Evolutionary conservation across 1,139 yeast genomes (phyloP).

Genomic region (Blastobotrys proliferans): DNA sequence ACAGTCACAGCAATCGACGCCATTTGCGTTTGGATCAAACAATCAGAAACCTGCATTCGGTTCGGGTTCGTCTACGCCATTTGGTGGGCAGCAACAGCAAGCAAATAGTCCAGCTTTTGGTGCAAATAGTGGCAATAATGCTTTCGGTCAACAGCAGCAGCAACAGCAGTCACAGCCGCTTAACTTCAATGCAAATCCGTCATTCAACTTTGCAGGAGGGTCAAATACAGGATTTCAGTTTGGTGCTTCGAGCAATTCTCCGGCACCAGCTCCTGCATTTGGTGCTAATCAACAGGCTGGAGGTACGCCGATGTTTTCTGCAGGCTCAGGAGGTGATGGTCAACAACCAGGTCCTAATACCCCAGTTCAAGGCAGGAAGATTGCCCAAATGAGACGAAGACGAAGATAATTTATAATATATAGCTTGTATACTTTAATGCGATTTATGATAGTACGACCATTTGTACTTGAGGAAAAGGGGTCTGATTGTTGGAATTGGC

Average conservation of each 20-base stretch:
- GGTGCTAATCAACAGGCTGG: slow-evolving; percentile 2
- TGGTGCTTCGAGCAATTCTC: slow-evolving; percentile 1
- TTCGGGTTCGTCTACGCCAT: background rate
- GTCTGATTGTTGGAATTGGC: too few species aligned
- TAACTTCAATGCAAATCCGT: slow-evolving; percentile 9
- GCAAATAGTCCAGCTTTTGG: slow-evolving; percentile 7
- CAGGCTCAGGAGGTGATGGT: slow-evolving; percentile 2
- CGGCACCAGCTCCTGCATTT: slow-evolving; percentile 9
- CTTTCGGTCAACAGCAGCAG: slow-evolving; percentile 8
- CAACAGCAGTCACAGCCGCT: slow-evolving; percentile 6
- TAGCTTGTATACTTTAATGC: background rate
- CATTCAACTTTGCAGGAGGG: slow-evolving; percentile 11
- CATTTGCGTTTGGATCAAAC: background rate
- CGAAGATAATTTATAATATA: slow-evolving; percentile 7
- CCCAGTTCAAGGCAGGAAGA: slow-evolving; percentile 7
- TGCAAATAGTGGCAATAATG: slow-evolving; percentile 1
- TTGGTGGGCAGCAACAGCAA: background rate
- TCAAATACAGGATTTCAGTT: background rate
- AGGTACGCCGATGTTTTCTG: slow-evolving; percentile 6
- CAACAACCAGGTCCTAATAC: background rate
- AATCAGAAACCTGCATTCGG: background rate
- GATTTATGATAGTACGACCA: background rate
- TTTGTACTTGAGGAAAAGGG: too few species aligned
- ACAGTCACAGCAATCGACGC: background rate
- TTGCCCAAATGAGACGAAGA: slow-evolving; percentile 14